phyloP scores from a whole-genome alignment of 2,329 filamentous ascomycete species.

The Scortechinia acanthostroma region DNA sequence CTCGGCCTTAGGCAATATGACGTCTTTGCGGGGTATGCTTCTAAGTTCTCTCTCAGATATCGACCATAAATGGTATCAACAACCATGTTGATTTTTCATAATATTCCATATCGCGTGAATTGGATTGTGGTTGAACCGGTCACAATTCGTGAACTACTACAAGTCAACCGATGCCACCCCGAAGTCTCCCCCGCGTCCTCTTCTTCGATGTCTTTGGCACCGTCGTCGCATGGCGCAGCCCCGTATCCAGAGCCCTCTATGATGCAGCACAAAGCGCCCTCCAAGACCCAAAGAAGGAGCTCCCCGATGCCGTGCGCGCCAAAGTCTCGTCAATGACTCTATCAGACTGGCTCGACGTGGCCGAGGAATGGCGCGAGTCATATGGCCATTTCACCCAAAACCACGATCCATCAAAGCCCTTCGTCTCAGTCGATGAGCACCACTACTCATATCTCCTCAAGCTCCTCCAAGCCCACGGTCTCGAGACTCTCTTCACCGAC shows the following conservation, averaged over 20 bases:
- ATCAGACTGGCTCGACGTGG: conserved; percentile 56
- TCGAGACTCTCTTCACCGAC: conserved; percentile 52
- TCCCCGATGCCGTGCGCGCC: conserved; percentile 35
- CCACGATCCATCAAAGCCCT: conserved; percentile 41
- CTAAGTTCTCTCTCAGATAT: too few species aligned
- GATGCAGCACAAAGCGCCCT: conserved; percentile 35
- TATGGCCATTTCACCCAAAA: conserved; percentile 53
- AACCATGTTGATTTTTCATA: too few species aligned
- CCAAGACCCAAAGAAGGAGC: conserved; percentile 29
- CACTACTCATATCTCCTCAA: conserved; percentile 53
- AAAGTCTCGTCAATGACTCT: conserved; percentile 40
- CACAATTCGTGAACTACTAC: too few species aligned
- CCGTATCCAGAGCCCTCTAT: conserved; percentile 52
- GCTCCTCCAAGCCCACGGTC: conserved; percentile 45
- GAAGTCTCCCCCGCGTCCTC: conserved; percentile 36
- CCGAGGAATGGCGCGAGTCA: conserved; percentile 61
- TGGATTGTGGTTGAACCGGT: too few species aligned
- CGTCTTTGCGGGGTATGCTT: too few species aligned
- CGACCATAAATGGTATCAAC: too few species aligned
- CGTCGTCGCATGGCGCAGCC: conserved; percentile 70
- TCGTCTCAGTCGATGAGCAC: conserved; percentile 69
- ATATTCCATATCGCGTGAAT: too few species aligned
- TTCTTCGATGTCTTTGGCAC: conserved; percentile 77
- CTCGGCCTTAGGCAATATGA: too few species aligned
- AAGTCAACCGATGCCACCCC: too few species aligned